Base-by-base conservation (phyloP, 148 eudicot genomes). In the Mesembryanthemum crystallinum region DNA sequence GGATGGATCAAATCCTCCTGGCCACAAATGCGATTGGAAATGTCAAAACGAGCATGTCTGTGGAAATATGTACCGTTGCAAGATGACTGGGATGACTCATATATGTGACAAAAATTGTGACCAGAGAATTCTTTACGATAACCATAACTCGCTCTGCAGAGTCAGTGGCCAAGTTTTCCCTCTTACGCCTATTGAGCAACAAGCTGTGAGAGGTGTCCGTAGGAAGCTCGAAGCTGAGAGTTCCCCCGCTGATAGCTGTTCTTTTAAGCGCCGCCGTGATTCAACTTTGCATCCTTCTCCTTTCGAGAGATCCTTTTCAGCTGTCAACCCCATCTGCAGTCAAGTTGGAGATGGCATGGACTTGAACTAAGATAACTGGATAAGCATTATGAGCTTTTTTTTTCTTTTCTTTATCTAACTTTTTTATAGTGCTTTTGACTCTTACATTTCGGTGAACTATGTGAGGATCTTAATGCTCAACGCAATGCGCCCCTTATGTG, bases 331-430 rank as follows among this genome's bases (percentile, higher is more conserved):
- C 39, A 92, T 94, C 82, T 94, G 93, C 89, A 89, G 92, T 83
- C 97, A 85, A 87, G 79, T 84, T 83, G 93, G 97, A 73, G 98
- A 94, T 86, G 96, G 92, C 92, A 92, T 94, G 98, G 98, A 94
- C 85, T 79, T 90, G 92, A 94, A 80, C 91, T 94, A 90, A n/a
- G 93, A 73, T 62, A 60, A 79, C 82, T 79, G 72, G 74, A 78
- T 72, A 47, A 76, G 67, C 72, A 78, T 30, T 21, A 57, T 76
- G 63, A 39, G 72, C 77, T 59, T 63, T 64, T 42, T 80, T 43
- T 75, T 65, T 72, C 32, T 29, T 61, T 74, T 43, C 49, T 55
- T 51, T 76, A 27, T 67, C 78, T 78, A 74, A 82, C 78, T 45
- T 67, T 73, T 73, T 65, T 54, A 30, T 64, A 70, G 42, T 64